These are phyloP conservation scores for Fusarium vanettenii DNA, from an alignment of 2,329 filamentous ascomycete genomes.

Conservation along the genomic window DNA sequence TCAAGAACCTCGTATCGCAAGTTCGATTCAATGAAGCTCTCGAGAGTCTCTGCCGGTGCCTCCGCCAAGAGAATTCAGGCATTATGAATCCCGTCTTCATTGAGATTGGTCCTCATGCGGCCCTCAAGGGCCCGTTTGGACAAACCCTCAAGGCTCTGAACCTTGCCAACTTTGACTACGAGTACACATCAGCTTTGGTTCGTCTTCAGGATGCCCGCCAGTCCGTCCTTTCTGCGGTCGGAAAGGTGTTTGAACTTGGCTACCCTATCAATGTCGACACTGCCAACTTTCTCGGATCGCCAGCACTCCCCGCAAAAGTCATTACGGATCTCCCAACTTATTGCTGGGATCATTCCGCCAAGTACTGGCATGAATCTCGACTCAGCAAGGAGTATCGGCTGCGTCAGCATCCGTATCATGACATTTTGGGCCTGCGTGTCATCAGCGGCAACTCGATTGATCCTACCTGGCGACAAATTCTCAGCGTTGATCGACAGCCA, in stretches of 20 bases:
- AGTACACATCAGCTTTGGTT: constrained; percentile 39
- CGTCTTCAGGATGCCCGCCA: constrained; percentile 3
- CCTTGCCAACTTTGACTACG: constrained; percentile 11
- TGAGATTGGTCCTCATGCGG: constrained; percentile 53
- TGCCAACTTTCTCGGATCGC: not conserved
- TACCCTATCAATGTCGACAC: constrained; percentile 1
- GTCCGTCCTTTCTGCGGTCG: not conserved
- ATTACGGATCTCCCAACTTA: constrained; percentile 50
- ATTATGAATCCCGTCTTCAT: constrained; percentile 30
- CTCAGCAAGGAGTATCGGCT: not conserved
- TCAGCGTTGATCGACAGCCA: not conserved
- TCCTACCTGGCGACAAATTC: not conserved
- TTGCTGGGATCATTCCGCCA: constrained; percentile 52
- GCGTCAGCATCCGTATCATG: not conserved
- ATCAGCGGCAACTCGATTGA: not conserved
- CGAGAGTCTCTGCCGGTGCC: constrained; percentile 17
- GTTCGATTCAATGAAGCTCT: constrained; percentile 12
- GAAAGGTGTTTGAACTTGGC: constrained; percentile 7
- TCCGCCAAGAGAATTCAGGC: not conserved
- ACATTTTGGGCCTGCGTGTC: not conserved
- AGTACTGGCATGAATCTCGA: not conserved
- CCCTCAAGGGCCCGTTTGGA: constrained; percentile 53
- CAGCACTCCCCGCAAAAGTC: not conserved
- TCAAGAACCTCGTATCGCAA: constrained; percentile 30
- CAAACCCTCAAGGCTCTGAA: constrained; percentile 40